These are phyloP conservation scores for Fusarium pseudoanthophilum DNA, from an alignment of 2,329 filamentous ascomycete genomes.

Conservation along the genomic window DNA sequence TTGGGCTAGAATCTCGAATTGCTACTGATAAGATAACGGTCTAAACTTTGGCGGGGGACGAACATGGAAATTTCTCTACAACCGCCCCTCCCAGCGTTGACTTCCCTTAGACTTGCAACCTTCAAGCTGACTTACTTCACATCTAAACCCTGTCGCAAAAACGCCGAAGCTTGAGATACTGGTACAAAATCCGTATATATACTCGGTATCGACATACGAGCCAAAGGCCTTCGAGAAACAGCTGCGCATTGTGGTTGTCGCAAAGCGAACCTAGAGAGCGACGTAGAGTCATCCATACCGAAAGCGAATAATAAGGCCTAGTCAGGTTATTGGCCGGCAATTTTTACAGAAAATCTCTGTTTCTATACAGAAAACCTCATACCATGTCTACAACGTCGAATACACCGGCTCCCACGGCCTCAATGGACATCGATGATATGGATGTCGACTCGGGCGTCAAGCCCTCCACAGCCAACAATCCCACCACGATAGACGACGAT, in stretches of 20 bases:
- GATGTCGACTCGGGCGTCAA: conserved; percentile 35
- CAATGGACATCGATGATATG: conserved; percentile 39
- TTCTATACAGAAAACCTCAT: background rate
- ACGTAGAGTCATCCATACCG: conserved; percentile 6
- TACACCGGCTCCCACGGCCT: conserved; percentile 17
- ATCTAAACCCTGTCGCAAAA: background rate
- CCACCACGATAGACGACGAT: conserved; percentile 39
- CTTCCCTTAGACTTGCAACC: background rate
- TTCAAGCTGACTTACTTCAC: background rate
- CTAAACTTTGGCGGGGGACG: conserved; percentile 39
- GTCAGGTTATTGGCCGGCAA: background rate
- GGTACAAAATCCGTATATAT: background rate
- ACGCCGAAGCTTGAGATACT: background rate
- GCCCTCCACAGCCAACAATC: conserved; percentile 5
- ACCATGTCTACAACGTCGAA: conserved; percentile 28
- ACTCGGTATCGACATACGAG: background rate
- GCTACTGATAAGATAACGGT: conserved; percentile 37
- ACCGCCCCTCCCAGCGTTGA: conserved; percentile 21
- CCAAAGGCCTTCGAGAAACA: background rate
- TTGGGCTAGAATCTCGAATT: background rate
- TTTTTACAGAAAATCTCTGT: background rate
- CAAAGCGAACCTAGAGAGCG: conserved; percentile 14
- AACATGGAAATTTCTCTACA: conserved; percentile 37
- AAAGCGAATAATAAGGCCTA: background rate
- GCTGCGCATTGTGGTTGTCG: conserved; percentile 12